Conservation (phyloP, 768 basidiomycete genomes). For the Mycena olivaceomarginata region DNA sequence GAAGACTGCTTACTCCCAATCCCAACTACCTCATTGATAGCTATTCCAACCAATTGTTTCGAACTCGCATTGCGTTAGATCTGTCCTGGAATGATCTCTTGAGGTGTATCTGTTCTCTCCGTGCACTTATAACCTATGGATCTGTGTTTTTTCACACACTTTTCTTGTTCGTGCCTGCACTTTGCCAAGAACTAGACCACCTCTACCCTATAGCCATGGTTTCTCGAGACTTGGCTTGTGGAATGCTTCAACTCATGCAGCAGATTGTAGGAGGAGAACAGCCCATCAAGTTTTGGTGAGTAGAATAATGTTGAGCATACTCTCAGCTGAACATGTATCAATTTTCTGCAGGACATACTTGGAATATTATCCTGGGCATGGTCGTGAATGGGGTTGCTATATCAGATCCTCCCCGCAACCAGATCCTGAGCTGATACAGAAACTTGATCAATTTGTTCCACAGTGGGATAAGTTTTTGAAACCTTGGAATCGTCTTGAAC, state of each 20-base stretch:
- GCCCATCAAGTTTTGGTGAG: background rate
- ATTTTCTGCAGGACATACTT: no score
- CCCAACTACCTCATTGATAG: no score
- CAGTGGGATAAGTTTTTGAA: no score
- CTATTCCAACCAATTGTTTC: background rate
- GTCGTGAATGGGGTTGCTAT: background rate
- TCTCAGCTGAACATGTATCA: background rate
- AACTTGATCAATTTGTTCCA: background rate
- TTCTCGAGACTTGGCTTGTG: no score
- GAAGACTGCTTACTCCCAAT: background rate
- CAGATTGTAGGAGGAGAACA: background rate
- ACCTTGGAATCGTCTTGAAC: no score
- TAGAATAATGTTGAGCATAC: background rate
- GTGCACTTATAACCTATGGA: background rate
- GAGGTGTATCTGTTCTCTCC: no score
- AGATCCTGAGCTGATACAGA: no score
- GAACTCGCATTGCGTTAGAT: background rate
- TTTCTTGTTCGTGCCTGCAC: background rate
- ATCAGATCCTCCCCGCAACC: background rate
- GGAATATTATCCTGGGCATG: rapidly evolving
- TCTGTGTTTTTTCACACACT: background rate
- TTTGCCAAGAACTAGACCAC: background rate
- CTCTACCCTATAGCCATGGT: no score
- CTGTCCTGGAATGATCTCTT: no score
- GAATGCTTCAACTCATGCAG: background rate